Evolutionary conservation across 768 basidiomycete species (phyloP).

Genomic region (Pisolithus sp.): DNA sequence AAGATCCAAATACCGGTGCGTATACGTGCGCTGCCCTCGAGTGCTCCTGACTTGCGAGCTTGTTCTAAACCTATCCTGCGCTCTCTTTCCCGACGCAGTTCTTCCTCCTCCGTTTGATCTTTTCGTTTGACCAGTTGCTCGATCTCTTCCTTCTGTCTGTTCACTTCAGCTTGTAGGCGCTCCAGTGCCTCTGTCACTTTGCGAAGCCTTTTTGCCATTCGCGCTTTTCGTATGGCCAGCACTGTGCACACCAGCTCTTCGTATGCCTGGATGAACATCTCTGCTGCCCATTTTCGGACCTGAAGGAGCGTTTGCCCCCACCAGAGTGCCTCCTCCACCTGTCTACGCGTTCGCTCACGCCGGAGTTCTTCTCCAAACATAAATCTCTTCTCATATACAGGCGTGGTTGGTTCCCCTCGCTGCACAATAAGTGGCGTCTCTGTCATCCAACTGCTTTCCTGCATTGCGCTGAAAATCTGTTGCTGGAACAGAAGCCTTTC

Average conservation of each 20-base stretch:
- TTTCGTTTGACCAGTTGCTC: constrained; percentile 23
- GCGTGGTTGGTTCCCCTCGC: constrained; percentile 17
- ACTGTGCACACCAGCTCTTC: constrained; percentile 5
- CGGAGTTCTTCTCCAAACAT: constrained; percentile 22
- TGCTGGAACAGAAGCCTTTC: constrained; percentile 23
- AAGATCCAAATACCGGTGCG: no score
- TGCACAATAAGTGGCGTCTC: constrained; percentile 20
- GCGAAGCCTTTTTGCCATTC: constrained; percentile 21
- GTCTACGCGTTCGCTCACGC: constrained; percentile 15
- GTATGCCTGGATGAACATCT: constrained; percentile 7
- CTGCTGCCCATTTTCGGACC: neutral
- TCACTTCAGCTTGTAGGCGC: constrained; percentile 18
- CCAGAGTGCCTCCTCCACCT: no score
- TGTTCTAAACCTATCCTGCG: no score
- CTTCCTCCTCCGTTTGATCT: constrained; percentile 21
- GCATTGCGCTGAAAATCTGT: constrained; percentile 19
- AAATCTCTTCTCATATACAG: constrained; percentile 18
- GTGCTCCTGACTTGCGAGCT: no score
- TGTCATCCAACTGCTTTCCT: constrained; percentile 16
- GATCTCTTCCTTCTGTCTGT: constrained; percentile 23
- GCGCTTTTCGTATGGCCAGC: constrained; percentile 15
- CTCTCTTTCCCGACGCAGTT: neutral
- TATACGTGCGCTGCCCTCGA: no score
- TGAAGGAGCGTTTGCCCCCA: no score
- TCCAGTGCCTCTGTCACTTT: constrained; percentile 7